Base-by-base conservation (phyloP, 164 flowering plant species). In the Tinospora cordifolia region DNA sequence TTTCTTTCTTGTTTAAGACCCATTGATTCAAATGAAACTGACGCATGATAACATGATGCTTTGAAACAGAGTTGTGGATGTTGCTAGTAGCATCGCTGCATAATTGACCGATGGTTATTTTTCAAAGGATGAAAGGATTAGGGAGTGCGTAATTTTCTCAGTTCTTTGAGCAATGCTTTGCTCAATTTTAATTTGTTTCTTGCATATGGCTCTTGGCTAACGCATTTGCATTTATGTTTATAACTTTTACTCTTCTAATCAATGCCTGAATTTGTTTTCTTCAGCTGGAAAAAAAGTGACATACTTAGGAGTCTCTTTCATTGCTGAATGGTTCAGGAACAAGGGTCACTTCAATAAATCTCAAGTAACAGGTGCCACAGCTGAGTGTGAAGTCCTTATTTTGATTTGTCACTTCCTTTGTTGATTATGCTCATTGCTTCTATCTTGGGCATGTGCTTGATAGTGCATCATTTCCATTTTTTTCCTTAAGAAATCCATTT, bases 271-370 rank as follows among this genome's bases (percentile, higher is more conserved):
- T 66, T 41, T 71, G 36, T 68, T 30, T 44, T 74, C 21, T 72
- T 44, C 83, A 91, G 98, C 88, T 46, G 98, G 96, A 39, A 93
- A 85, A 81, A 89, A 84, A 67, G 86, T 64, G 49, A 76, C 83
- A 34, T 85, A 66, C 25, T 83, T 93, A 91, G 90, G 85, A 69
- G 96, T 91, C 26, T 97, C 98, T 15, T 93, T 87, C 74, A 21
- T 91, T 73, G 97, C 97, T 38, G 98, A 93, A 74, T 93, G 98
- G 98, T 95, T 91, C 1, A 79, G 98, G 41, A 88, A 90, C 78
- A 93, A 93, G 79, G 94, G 96, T 57, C 98, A 93, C 79, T 75
- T 25, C 62, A 84, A 90, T 69, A 93, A 88, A 68, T 91, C 98
- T 10, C 93, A 93, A 82, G 93, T 88, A 41, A 82, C 79, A 74